Evolutionary conservation across 352 stramenopile species (phyloP).

Genomic region (Globisporangium parvum): DNA sequence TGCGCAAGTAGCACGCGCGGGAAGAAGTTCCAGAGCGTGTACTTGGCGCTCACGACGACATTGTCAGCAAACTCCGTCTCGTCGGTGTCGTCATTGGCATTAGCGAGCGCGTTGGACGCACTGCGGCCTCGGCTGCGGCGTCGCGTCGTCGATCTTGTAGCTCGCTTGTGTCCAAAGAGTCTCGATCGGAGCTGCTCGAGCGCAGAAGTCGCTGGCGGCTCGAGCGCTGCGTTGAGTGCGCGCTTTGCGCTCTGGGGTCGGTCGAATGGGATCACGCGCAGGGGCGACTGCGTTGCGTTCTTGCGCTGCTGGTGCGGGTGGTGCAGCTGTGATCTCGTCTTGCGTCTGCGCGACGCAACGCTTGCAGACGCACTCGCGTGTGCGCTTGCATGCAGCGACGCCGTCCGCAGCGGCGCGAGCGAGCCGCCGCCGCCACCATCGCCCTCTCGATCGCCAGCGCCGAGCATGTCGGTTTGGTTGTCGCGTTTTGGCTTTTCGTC

Average conservation of each 20-base stretch:
- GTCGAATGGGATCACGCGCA: conserved; percentile 44
- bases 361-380: neutral
- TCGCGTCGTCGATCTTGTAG: neutral
- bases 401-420: neutral
- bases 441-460: too few species aligned
- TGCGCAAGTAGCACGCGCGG: conserved; percentile 71
- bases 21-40: conserved; percentile 72
- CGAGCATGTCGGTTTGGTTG: neutral
- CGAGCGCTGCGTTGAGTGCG: conserved; percentile 10
- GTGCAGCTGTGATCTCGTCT: neutral
- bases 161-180: conserved; percentile 5
- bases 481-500: neutral
- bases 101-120: too few species aligned
- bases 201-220: conserved; percentile 1
- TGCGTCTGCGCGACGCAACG: neutral
- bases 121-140: neutral
- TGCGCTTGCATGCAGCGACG: too few species aligned
- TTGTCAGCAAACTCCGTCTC: conserved; percentile 44
- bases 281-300: neutral
- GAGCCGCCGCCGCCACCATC: neutral
- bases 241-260: conserved; percentile 20
- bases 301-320: neutral
- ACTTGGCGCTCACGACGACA: conserved; percentile 78
- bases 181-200: conserved; percentile 2
- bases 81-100: neutral